phyloP scores from a whole-genome alignment of 2,329 filamentous ascomycete genomes.

The Alternaria hordeiaustralica region DNA sequence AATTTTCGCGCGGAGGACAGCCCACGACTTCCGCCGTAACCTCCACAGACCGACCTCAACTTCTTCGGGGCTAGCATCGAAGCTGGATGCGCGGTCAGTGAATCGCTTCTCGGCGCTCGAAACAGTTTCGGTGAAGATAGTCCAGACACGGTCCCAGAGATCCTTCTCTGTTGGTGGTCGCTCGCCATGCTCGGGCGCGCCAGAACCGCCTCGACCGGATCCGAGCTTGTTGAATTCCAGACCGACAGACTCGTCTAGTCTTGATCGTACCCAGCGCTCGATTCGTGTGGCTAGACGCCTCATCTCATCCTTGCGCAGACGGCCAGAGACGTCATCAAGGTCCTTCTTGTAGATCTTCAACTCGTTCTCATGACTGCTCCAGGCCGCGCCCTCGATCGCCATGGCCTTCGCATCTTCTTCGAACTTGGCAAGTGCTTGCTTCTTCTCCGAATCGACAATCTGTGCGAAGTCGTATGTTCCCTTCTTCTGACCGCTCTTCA shows the following conservation, averaged over 20 bases:
- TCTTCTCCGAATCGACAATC: conserved; percentile 85
- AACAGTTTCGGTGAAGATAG: conserved; percentile 80
- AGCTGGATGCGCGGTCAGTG: conserved; percentile 86
- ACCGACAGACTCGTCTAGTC: conserved; percentile 84
- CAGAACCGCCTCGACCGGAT: conserved; percentile 81
- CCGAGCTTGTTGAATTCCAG: conserved; percentile 96
- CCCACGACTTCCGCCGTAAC: conserved; percentile 92
- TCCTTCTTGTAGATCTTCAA: conserved; percentile 85
- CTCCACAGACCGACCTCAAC: conserved; percentile 93
- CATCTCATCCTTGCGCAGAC: conserved; percentile 94
- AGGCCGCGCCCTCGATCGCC: conserved; percentile 77
- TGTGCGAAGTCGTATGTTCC: conserved; percentile 95
- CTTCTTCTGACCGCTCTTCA: conserved; percentile 92
- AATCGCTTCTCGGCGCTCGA: conserved; percentile 86
- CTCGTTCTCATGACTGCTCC: conserved; percentile 87
- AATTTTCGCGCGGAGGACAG: conserved; percentile 84
- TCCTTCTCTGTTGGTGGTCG: conserved; percentile 77
- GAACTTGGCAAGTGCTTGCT: conserved; percentile 75
- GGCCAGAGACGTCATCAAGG: conserved; percentile 83
- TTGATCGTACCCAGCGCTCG: conserved; percentile 90
- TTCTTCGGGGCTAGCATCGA: conserved; percentile 89
- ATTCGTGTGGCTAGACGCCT: conserved; percentile 86
- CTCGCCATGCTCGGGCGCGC: conserved; percentile 78
- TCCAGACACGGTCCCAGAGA: conserved; percentile 96
- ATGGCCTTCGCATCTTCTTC: conserved; percentile 76